These are phyloP conservation scores for Acacia concinna DNA, from an alignment of 331 rosid genomes.

Conservation along the genomic window DNA sequence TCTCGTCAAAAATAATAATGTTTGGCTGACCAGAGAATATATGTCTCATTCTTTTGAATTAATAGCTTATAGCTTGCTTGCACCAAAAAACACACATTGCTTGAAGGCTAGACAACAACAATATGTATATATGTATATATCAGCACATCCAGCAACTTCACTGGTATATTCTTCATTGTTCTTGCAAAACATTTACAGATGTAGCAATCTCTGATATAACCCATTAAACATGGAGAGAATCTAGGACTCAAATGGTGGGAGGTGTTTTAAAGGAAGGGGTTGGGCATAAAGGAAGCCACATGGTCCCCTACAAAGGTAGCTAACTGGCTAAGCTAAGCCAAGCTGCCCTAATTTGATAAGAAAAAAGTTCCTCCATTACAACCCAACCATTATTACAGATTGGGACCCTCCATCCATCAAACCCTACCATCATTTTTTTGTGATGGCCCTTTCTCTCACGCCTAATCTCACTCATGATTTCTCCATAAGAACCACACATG, in stretches of 20 bases:
- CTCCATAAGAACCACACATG: constrained; percentile 49
- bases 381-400: constrained; percentile 31
- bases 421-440: constrained; percentile 33
- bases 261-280: constrained; percentile 11
- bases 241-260: neutral
- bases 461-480: constrained; percentile 54
- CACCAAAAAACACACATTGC: neutral
- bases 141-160: neutral
- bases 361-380: constrained; percentile 27
- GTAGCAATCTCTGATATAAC: neutral
- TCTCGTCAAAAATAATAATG: neutral
- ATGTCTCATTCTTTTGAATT: neutral
- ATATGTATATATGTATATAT: neutral
- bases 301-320: constrained; percentile 30
- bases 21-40: neutral
- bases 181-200: neutral
- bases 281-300: constrained; percentile 35
- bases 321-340: no score
- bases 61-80: neutral
- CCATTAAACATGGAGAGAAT: constrained; percentile 6
- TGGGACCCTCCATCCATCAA: constrained; percentile 40
- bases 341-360: neutral
- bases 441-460: constrained; percentile 42
- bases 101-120: neutral
- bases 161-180: neutral